Base-by-base conservation (phyloP, 805 yeast species). In the Zygosaccharomyces pseudorouxii region DNA sequence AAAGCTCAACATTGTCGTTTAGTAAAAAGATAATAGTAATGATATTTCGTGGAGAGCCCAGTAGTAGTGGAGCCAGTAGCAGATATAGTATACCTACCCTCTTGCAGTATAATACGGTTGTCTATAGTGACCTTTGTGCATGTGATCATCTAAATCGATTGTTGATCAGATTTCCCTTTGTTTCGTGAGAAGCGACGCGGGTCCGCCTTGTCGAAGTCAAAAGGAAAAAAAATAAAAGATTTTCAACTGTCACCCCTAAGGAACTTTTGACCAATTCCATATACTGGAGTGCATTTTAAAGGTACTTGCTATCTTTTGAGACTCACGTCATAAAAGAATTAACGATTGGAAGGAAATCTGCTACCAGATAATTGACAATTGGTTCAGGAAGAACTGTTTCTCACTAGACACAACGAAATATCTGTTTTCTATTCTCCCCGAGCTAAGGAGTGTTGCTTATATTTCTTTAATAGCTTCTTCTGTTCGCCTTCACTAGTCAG, bases 141-240 rank as follows among this genome's bases (percentile, higher is more conserved):
- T 30, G 12, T 10, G 6, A 7, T 7, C 10, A 27, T 6, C 10
- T 27, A 27, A 27, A 27, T 6, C 29, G 29, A 29, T n/a, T n/a
- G n/a, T n/a, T n/a, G 33, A 7, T 5, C 37, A 33, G 37, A 33
- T 16, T 14, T 33, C 19, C 37, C 37, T 18, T 16, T 14, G 14
- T 29, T 29, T 33, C 44, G 44, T 41, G 36, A 18, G 14, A 22
- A 41, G 18, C 44, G 44, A 41, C 25, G 16, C 27, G 28, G 28
- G 16, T 18, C 37, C 37, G 37, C 37, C 18, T 29, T 29, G 44
- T 25, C 33, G 42, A 41, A 41, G 36, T 11, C 20, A 29, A 28
- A 30, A 25, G 43, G 43, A 29, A 41, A 39, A 38, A 40, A 41
- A 33, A 41, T 41, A 41, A 41, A 41, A 41, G 44, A 41, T 41